These are phyloP conservation scores for Triangularia verruculosa DNA, from an alignment of 2,329 filamentous ascomycete species.

Conservation along the genomic window DNA sequence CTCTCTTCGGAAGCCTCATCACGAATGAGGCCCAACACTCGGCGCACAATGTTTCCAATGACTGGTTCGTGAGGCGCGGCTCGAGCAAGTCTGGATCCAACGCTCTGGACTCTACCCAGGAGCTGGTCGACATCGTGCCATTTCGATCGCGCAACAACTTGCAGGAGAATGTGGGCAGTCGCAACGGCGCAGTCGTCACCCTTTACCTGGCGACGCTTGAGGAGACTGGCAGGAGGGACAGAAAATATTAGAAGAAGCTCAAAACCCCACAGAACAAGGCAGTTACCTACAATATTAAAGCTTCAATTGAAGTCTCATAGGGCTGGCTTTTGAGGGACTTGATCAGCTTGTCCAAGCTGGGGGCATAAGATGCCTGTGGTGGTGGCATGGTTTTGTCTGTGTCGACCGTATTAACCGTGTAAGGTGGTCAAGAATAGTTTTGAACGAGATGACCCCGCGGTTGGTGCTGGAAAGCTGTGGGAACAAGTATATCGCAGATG, in stretches of 20 bases:
- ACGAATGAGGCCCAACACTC: conserved; percentile 84
- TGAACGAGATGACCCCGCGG: not conserved
- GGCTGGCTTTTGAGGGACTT: conserved; percentile 72
- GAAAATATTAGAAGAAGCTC: conserved; percentile 6
- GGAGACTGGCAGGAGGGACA: conserved; percentile 54
- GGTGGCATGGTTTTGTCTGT: conserved; percentile 50
- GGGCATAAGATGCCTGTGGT: conserved; percentile 57
- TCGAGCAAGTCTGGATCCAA: conserved; percentile 73
- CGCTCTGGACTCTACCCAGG: conserved; percentile 73
- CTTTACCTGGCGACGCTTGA: conserved; percentile 87
- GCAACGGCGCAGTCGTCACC: conserved; percentile 87
- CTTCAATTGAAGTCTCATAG: conserved; percentile 80
- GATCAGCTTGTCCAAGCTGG: conserved; percentile 74
- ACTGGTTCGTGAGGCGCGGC: conserved; percentile 89
- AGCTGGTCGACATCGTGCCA: conserved; percentile 75
- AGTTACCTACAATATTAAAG: conserved; percentile 66
- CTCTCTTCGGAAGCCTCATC: conserved; percentile 84
- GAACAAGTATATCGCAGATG: not conserved
- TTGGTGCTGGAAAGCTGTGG: not conserved
- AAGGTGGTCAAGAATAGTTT: not conserved
- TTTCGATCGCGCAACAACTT: conserved; percentile 78
- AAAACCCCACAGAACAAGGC: conserved; percentile 7
- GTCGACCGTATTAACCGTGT: not conserved
- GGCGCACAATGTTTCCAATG: conserved; percentile 89
- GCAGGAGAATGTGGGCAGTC: conserved; percentile 82